Conservation (phyloP, 495 filamentous ascomycete species). For the Usnea hakonensis region DNA sequence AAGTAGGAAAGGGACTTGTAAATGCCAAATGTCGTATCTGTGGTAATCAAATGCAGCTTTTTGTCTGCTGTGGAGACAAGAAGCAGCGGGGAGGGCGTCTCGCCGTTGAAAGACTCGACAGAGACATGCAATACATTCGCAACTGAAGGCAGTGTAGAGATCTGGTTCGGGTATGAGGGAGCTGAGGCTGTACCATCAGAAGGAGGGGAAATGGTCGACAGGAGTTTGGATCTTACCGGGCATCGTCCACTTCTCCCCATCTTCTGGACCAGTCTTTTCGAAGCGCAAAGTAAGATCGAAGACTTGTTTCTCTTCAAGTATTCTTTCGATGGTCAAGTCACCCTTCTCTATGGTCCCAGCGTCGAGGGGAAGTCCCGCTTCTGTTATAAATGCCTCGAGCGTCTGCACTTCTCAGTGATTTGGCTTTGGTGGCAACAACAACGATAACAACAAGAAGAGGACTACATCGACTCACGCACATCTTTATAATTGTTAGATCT, state of each 20-base stretch:
- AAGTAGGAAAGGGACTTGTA: constrained; percentile 33
- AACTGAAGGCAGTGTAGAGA: constrained; percentile 38
- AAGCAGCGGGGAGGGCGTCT: constrained; percentile 23
- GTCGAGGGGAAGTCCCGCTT: constrained; percentile 48
- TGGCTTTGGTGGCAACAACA: no score
- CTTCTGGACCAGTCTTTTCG: constrained; percentile 44
- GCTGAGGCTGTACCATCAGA: constrained; percentile 30
- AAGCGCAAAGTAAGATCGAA: constrained; percentile 52
- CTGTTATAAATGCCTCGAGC: constrained; percentile 50
- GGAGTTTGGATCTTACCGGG: constrained; percentile 38
- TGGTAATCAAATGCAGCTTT: constrained; percentile 41
- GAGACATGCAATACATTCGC: constrained; percentile 51
- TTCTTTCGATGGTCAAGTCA: constrained; percentile 52
- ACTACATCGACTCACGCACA: constrained; percentile 23
- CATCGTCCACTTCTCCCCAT: constrained; percentile 39
- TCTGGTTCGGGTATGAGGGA: constrained; percentile 37
- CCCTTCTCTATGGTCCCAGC: constrained; percentile 34
- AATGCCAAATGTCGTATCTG: constrained; percentile 23
- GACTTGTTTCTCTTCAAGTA: constrained; percentile 57
- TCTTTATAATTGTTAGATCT: constrained; percentile 52
- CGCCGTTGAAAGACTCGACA: constrained; percentile 32
- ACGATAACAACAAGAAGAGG: no score
- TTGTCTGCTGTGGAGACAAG: constrained; percentile 48
- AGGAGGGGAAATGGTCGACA: neutral
- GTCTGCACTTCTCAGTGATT: constrained; percentile 32